Evolutionary conservation across 2,329 filamentous ascomycete species (phyloP).

Genomic region (Ceratocystiopsis sp.): DNA sequence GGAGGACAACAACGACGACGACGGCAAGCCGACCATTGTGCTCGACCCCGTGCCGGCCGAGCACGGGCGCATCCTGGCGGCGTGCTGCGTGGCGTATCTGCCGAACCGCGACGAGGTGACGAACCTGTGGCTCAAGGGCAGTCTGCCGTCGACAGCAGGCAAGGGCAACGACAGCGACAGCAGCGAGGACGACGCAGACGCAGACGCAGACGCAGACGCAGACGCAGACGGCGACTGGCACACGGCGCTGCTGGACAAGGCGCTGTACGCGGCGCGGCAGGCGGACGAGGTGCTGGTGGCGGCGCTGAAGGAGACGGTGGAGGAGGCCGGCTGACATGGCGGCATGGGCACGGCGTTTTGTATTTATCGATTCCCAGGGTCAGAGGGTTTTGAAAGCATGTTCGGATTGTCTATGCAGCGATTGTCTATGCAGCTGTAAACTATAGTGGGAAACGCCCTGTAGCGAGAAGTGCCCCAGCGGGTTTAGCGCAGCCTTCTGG

Average conservation of each 20-base stretch:
- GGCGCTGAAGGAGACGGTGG: conserved; percentile 20
- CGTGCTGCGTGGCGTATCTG: conserved; percentile 81
- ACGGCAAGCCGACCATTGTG: conserved; percentile 31
- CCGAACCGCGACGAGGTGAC: conserved; percentile 79
- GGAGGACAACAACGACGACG: conserved; percentile 5
- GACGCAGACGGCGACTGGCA: conserved; percentile 20
- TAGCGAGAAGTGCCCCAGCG: too few species aligned
- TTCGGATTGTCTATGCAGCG: too few species aligned
- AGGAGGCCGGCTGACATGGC: background rate
- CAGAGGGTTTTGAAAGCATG: too few species aligned
- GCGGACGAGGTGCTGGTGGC: conserved; percentile 25
- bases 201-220: too few species aligned
- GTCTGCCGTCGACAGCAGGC: conserved; percentile 23
- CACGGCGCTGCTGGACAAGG: conserved; percentile 23
- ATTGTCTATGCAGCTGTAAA: too few species aligned
- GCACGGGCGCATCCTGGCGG: conserved; percentile 59
- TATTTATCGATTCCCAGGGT: too few species aligned
- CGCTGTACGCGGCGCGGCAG: conserved; percentile 23
- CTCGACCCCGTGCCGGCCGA: conserved; percentile 73
- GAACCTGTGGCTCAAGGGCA: conserved; percentile 83
- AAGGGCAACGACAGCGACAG: too few species aligned
- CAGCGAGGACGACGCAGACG: background rate
- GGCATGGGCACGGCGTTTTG: too few species aligned
- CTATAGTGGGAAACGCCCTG: too few species aligned
- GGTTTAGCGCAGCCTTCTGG: too few species aligned